Evolutionary conservation across 352 stramenopile genomes (phyloP).

Genomic region (Pythium vanterpoolii): DNA sequence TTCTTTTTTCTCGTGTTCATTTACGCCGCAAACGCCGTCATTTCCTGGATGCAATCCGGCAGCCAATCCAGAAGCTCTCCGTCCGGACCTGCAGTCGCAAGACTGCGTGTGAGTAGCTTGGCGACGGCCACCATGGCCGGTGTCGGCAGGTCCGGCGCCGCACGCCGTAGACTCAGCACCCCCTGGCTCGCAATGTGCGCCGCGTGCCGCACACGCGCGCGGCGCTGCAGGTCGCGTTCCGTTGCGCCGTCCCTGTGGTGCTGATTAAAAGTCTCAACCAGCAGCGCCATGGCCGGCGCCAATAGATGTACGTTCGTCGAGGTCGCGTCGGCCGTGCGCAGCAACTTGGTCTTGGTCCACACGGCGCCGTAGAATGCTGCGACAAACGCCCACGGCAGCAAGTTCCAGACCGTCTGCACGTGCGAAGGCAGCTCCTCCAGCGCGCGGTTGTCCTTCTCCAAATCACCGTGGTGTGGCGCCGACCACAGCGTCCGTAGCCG

Average conservation of each 20-base stretch:
- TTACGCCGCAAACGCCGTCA: slow-evolving; percentile 6
- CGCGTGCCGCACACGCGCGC: not conserved
- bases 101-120: not conserved
- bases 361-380: slow-evolving; percentile 38
- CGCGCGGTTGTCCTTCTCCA: not conserved
- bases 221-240: slow-evolving; percentile 1
- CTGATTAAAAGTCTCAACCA: slow-evolving; percentile 23
- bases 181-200: slow-evolving; percentile 17
- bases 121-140: slow-evolving; percentile 20
- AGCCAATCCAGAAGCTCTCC: slow-evolving; percentile 14
- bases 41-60: slow-evolving; percentile 12
- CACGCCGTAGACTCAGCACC: slow-evolving; percentile 23
- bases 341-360: slow-evolving; percentile 38
- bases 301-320: slow-evolving; percentile 56
- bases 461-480: no score
- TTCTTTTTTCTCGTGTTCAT: not conserved
- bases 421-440: slow-evolving; percentile 1
- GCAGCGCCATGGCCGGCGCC: slow-evolving; percentile 30
- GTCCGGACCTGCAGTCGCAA: not conserved
- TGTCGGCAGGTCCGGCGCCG: slow-evolving; percentile 15
- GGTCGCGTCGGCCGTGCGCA: slow-evolving; percentile 31
- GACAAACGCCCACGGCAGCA: slow-evolving; percentile 47
- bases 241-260: not conserved
- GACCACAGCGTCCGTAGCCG: slow-evolving; percentile 6
- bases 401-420: slow-evolving; percentile 21